phyloP scores from a whole-genome alignment of 1,284 basidiomycete species.

The Leccinum fuscescens region DNA sequence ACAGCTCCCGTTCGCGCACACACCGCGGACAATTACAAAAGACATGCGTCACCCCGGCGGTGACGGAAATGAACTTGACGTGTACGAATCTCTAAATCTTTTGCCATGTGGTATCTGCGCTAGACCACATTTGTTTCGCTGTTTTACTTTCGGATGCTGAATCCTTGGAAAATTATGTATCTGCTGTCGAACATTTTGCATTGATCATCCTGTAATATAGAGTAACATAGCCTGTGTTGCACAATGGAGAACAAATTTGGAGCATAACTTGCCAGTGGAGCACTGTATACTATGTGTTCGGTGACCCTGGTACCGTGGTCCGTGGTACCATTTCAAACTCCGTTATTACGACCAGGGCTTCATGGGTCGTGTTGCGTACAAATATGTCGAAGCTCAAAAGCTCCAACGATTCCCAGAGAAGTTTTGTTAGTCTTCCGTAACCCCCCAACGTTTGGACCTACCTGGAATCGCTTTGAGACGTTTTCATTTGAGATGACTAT shows the following conservation, averaged over 20 bases:
- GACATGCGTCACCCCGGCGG: constrained; percentile 47
- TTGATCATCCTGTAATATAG: constrained; percentile 19
- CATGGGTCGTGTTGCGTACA: constrained; percentile 11
- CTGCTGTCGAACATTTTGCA: constrained; percentile 8
- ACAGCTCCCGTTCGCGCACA: constrained; percentile 36
- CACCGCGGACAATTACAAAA: constrained; percentile 38
- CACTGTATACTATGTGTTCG: too few relatives aligned
- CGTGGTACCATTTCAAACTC: constrained; percentile 13
- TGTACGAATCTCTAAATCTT: constrained; percentile 1
- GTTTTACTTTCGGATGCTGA: constrained; percentile 3
- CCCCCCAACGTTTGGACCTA: constrained; percentile 17
- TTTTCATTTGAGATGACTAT: constrained; percentile 45
- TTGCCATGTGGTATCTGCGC: constrained; percentile 3
- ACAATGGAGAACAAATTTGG: neutral
- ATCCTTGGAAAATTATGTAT: constrained; percentile 5
- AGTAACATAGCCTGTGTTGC: neutral
- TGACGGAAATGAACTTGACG: constrained; percentile 29
- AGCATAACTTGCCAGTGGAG: neutral
- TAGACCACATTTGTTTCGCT: constrained; percentile 9
- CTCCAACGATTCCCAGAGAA: constrained; percentile 19
- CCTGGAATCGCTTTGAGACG: constrained; percentile 3
- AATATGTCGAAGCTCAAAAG: constrained; percentile 16
- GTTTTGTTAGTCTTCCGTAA: constrained; percentile 1
- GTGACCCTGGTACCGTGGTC: too few relatives aligned
- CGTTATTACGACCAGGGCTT: constrained; percentile 1